These are phyloP conservation scores for Calonectria pauciramosa DNA, from an alignment of 2,329 filamentous ascomycete genomes.

Conservation along the genomic window DNA sequence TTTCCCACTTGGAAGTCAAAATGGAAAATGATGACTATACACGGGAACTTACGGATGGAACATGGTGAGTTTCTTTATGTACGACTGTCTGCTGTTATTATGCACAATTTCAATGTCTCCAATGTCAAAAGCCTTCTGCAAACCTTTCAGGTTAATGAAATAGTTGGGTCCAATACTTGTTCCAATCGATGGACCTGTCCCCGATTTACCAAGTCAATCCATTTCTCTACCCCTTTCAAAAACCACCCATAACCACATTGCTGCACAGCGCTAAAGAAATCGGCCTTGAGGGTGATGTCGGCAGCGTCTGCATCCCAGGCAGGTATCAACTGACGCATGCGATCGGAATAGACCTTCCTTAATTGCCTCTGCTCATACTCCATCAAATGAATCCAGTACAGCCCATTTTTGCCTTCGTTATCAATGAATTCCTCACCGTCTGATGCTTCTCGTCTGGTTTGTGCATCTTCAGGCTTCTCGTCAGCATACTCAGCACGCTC, in stretches of 20 bases:
- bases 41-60: neutral
- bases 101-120: too few species aligned
- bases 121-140: too few species aligned
- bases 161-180: neutral
- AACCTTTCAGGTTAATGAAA: neutral
- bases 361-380: conserved; percentile 57
- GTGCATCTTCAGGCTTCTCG: conserved; percentile 35
- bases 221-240: neutral
- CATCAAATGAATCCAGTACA: conserved; percentile 57
- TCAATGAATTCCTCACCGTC: conserved; percentile 45
- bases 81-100: too few species aligned
- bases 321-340: conserved; percentile 49
- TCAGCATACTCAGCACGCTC: conserved; percentile 48
- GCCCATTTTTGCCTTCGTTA: conserved; percentile 53
- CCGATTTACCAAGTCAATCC: conserved; percentile 2
- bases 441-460: neutral
- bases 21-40: neutral
- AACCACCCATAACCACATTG: neutral
- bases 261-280: conserved; percentile 43
- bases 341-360: conserved; percentile 47
- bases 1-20: neutral
- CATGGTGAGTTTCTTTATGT: too few species aligned
- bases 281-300: conserved; percentile 41
- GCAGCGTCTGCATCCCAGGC: conserved; percentile 48
- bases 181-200: conserved; percentile 16